Evolutionary conservation across 192 early-diverging fungal species (phyloP), one percentile per base, ranked within the genome.

Genomic region (Thoreauomyces humboldtii): DNA sequence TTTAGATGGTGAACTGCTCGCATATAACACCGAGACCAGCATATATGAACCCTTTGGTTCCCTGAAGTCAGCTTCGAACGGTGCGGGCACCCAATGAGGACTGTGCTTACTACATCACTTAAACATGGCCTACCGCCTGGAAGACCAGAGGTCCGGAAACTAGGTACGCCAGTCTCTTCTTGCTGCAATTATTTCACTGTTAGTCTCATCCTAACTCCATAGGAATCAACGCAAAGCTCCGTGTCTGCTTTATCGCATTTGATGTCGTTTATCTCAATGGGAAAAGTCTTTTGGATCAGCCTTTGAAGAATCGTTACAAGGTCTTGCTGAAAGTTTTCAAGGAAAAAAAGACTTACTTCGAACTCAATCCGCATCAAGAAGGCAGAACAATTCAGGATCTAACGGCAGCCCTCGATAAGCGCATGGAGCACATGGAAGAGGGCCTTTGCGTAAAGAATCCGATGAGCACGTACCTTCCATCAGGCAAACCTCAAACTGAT

Each of bases 1-100:
- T 67, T 65, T 93, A 33, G 91, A 93, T 73, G 91, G 91, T 0
- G 91, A 93, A 71, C 84, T 93, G 85, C 67, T 90, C 32, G 86
- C 83, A 11, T 91, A 79, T 62, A 83, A 90, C 68, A 76, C 80
- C n/a, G 71, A 73, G n/a, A 76, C 75, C 7, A 79, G 85, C 28
- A 50, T 71, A 0, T 85, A 85, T 70, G 73, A 85, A 25, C 73
- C 77, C 7, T 93, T 93, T 77, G 91, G 90, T 29, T 79, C 78
- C 2, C 73, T 93, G 29, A 92, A 91, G 72, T 81, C 89, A 14
- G 84, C 89, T 1, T 81, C 81, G 37, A 71, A 75, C 31, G 72
- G 79, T 60, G 25, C 36, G 57, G n/a, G n/a, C n/a, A n/a, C n/a
- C n/a, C n/a, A n/a, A n/a, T n/a, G n/a, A n/a, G n/a, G n/a, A n/a